Percentiles rank a stretch among this genome's conserved stretches.
Evolutionary conservation across 371 early-diverging fungal species (phyloP).

Genomic region (Batkoa obscura): DNA sequence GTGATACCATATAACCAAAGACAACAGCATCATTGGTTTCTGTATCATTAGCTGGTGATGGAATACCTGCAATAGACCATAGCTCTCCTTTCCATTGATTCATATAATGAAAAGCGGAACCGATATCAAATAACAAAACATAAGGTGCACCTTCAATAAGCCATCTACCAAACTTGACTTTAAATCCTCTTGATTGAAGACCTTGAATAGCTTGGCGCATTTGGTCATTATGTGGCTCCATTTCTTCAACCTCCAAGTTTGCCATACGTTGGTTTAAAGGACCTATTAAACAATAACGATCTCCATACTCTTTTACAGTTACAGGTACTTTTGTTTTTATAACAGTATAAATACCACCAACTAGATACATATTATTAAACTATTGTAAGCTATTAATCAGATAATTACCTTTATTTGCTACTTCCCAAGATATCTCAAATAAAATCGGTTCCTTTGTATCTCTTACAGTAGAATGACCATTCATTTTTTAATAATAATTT

Average conservation of each 20-base stretch:
- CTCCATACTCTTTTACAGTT: slow-evolving; percentile 82
- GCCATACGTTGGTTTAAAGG: slow-evolving; percentile 64
- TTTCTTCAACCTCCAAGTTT: slow-evolving; percentile 71
- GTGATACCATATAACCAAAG: slow-evolving; percentile 85
- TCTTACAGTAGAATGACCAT: slow-evolving; percentile 5
- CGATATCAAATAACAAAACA: slow-evolving; percentile 80
- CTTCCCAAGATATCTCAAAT: slow-evolving; percentile 94
- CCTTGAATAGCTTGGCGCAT: slow-evolving; percentile 46
- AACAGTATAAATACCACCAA: slow-evolving; percentile 95
- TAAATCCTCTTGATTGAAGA: slow-evolving; percentile 51
- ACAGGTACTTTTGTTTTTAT: slow-evolving; percentile 91
- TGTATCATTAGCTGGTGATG: slow-evolving; percentile 70
- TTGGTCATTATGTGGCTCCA: slow-evolving; percentile 49
- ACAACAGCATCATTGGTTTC: slow-evolving; percentile 88
- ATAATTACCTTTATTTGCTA: slow-evolving; percentile 80
- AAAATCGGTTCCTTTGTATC: slow-evolving; percentile 42
- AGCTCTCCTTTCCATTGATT: slow-evolving; percentile 92
- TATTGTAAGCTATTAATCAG: background rate
- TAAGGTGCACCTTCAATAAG: slow-evolving; percentile 83
- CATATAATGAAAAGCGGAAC: slow-evolving; percentile 39
- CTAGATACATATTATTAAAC: slow-evolving; percentile 18
- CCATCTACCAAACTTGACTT: slow-evolving; percentile 81
- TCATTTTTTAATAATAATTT: no score
- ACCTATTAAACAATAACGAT: slow-evolving; percentile 60
- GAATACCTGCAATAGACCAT: slow-evolving; percentile 80